A percentile compares a stretch with the other conserved stretches of the same genome.
Conservation (phyloP, 768 basidiomycete genomes). For the Phylloporus sp. region DNA sequence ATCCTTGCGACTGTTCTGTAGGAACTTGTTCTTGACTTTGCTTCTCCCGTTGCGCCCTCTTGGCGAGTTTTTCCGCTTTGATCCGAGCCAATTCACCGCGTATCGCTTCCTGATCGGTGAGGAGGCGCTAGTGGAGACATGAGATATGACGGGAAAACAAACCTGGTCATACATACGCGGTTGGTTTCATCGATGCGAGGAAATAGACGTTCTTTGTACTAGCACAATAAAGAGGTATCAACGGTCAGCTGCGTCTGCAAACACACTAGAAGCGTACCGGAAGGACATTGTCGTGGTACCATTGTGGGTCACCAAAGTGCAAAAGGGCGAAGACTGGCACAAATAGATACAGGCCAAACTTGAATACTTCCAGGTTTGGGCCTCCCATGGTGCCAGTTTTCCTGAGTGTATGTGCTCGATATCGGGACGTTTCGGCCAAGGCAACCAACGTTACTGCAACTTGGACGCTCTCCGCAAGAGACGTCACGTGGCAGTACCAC, state of each 20-base stretch:
- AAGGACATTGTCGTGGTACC: constrained; percentile 74
- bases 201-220: constrained; percentile 74
- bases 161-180: constrained; percentile 35
- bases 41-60: constrained; percentile 40
- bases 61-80: constrained; percentile 52
- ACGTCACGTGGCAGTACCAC: neutral
- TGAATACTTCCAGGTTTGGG: constrained; percentile 85
- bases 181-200: constrained; percentile 54
- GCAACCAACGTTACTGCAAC: too few relatives aligned
- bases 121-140: constrained; percentile 44
- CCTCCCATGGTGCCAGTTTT: constrained; percentile 55
- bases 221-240: neutral
- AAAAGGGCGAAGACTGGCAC: constrained; percentile 75
- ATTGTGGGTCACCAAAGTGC: constrained; percentile 84
- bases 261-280: constrained; percentile 45
- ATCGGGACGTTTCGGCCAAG: neutral
- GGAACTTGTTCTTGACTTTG: constrained; percentile 24
- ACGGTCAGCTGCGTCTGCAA: neutral
- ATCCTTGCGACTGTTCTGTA: constrained; percentile 21
- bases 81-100: constrained; percentile 69
- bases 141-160: constrained; percentile 1
- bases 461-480: neutral
- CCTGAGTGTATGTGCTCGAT: constrained; percentile 39
- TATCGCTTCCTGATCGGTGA: constrained; percentile 60
- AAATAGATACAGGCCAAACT: constrained; percentile 82